Conservation (phyloP, 2,329 filamentous ascomycete genomes). For the Neonectria coccinea region DNA sequence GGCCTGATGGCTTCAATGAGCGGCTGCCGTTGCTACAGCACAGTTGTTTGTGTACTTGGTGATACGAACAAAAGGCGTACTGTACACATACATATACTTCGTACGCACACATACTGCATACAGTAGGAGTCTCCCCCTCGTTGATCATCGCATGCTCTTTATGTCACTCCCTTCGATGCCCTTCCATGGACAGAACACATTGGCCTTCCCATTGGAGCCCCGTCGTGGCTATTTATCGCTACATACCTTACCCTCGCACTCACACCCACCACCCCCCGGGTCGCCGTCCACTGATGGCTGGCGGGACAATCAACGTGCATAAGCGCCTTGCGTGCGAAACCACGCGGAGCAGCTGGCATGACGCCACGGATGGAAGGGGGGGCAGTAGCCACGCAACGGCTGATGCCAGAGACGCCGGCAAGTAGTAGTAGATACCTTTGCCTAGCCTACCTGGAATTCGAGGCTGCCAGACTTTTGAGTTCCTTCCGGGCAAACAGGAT, state of each 20-base stretch:
- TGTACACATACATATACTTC: background rate
- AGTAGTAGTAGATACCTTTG: no score
- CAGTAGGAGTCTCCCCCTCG: background rate
- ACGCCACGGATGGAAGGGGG: background rate
- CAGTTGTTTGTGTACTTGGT: background rate
- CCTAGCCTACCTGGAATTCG: no score
- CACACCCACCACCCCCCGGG: background rate
- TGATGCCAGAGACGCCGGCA: no score
- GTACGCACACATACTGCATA: no score
- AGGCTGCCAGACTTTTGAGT: background rate
- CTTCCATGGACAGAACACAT: background rate
- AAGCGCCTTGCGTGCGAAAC: background rate
- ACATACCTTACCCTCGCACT: background rate
- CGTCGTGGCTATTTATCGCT: background rate
- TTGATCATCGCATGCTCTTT: background rate
- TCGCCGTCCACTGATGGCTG: background rate
- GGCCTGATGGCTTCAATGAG: conserved; percentile 2
- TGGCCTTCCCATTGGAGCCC: background rate
- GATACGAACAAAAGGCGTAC: background rate
- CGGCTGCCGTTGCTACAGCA: conserved; percentile 9
- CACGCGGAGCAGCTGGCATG: conserved; percentile 3
- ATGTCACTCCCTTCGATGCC: background rate
- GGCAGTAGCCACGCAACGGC: background rate
- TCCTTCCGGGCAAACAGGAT: no score
- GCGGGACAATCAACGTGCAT: background rate